phyloP scores from a whole-genome alignment of 192 early-diverging fungal species.

The Blastocladiella britannica region DNA sequence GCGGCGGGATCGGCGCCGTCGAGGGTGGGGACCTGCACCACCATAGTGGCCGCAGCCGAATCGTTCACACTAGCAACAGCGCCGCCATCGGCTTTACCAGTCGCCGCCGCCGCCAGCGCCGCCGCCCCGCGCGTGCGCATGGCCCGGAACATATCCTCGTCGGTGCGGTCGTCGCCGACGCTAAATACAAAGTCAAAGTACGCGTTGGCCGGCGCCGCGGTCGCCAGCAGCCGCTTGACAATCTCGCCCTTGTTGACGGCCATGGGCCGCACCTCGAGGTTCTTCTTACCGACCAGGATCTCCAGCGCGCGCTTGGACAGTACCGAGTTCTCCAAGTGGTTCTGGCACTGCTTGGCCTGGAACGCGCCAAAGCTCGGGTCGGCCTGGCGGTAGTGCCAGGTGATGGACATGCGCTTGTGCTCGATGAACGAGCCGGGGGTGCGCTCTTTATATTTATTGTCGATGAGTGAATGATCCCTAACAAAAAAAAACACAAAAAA shows the following conservation, averaged over 20 bases:
- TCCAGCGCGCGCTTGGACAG: constrained; percentile 87
- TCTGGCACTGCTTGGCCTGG: constrained; percentile 94
- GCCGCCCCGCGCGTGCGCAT: no score
- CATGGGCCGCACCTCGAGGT: constrained; percentile 81
- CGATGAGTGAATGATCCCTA: no score
- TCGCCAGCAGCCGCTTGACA: constrained; percentile 57
- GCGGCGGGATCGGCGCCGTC: no score
- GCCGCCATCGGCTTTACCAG: no score
- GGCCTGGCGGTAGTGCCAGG: constrained; percentile 90
- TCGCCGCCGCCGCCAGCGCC: no score
- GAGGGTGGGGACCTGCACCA: no score
- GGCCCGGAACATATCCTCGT: constrained; percentile 98
- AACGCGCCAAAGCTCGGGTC: constrained; percentile 89
- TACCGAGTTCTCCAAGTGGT: constrained; percentile 77
- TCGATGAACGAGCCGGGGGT: constrained; percentile 87
- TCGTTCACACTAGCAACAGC: no score
- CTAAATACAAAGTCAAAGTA: constrained; percentile 78
- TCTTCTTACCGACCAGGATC: constrained; percentile 88
- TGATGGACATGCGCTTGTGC: constrained; percentile 74
- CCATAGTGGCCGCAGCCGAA: no score
- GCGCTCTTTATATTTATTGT: constrained; percentile 88
- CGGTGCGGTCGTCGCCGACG: constrained; percentile 92
- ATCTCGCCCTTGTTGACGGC: constrained; percentile 94
- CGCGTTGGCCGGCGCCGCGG: no score
- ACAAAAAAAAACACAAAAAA: no score